Conservation (phyloP, 1,284 basidiomycete genomes). For the Cystobasidium sp. region DNA sequence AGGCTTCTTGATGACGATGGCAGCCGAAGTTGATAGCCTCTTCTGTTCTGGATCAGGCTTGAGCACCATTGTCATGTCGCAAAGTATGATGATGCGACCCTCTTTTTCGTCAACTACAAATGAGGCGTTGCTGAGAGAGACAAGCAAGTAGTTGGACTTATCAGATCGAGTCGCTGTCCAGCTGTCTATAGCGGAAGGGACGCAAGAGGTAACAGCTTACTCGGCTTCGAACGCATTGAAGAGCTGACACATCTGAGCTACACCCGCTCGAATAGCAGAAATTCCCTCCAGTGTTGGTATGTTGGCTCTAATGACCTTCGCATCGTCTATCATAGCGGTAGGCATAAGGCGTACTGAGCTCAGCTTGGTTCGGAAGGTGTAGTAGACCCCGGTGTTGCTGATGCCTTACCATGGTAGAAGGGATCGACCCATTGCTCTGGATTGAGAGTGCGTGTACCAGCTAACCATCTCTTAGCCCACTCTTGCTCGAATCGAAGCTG, state of each 20-base stretch:
- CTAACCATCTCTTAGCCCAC: constrained; percentile 5
- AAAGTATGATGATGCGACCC: not conserved
- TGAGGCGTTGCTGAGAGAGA: not conserved
- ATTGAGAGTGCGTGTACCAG: not conserved
- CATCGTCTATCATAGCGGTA: not conserved
- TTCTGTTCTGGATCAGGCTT: constrained; percentile 14
- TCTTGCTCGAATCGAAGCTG: constrained; percentile 13
- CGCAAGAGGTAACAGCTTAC: not conserved
- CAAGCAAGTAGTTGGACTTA: too few relatives aligned
- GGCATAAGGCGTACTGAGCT: not conserved
- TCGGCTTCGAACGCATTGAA: constrained; percentile 1
- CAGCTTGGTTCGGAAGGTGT: not conserved
- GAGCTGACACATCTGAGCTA: constrained; percentile 2
- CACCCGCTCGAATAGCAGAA: not conserved
- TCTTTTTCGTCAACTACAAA: not conserved
- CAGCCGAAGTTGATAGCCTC: not conserved
- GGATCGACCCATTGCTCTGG: constrained; percentile 16
- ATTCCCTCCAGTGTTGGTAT: constrained; percentile 7
- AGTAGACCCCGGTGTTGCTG: not conserved
- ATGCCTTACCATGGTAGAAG: constrained; percentile 1
- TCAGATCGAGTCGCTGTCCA: too few relatives aligned
- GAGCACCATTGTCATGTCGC: constrained; percentile 2
- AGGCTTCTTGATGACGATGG: constrained; percentile 12
- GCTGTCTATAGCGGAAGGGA: not conserved
- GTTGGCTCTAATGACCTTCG: not conserved